phyloP scores from a whole-genome alignment of 179 eudicot genomes.

The Silene coronaria region DNA sequence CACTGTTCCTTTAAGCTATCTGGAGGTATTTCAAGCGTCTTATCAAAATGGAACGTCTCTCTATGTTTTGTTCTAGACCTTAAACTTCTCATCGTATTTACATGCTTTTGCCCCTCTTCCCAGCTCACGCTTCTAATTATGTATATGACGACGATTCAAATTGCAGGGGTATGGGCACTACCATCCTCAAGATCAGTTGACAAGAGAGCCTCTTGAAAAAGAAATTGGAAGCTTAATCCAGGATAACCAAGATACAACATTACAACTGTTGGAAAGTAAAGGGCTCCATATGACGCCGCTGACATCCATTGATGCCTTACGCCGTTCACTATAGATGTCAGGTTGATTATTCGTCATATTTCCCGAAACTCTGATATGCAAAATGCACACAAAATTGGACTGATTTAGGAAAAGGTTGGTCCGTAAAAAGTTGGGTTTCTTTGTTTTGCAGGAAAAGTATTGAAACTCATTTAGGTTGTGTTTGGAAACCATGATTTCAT shows the following conservation, averaged over 20 bases:
- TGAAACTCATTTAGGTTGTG: too few species aligned
- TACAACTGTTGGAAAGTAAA: constrained; percentile 11
- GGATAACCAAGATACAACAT: constrained; percentile 3
- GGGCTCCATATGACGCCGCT: constrained; percentile 6
- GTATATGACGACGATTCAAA: background rate
- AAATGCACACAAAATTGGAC: background rate
- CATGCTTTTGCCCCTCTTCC: background rate
- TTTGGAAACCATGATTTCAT: too few species aligned
- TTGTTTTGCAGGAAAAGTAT: too few species aligned
- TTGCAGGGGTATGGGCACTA: constrained; percentile 20
- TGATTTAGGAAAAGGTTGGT: too few species aligned
- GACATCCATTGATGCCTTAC: background rate
- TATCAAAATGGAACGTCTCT: background rate
- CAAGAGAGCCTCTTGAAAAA: constrained; percentile 13
- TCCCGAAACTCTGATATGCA: background rate
- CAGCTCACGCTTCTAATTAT: background rate
- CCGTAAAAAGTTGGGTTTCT: too few species aligned
- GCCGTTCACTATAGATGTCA: constrained; percentile 2
- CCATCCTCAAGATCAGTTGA: constrained; percentile 10
- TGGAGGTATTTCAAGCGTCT: constrained; percentile 12
- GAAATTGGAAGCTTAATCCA: constrained; percentile 13
- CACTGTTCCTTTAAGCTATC: constrained; percentile 13
- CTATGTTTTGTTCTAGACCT: background rate
- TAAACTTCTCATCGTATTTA: background rate
- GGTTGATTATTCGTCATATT: background rate